Percentiles rank a stretch among this genome's conserved stretches.
These are phyloP conservation scores for Candida vartiovaarae DNA, from an alignment of 805 yeast species.

Conservation along the genomic window DNA sequence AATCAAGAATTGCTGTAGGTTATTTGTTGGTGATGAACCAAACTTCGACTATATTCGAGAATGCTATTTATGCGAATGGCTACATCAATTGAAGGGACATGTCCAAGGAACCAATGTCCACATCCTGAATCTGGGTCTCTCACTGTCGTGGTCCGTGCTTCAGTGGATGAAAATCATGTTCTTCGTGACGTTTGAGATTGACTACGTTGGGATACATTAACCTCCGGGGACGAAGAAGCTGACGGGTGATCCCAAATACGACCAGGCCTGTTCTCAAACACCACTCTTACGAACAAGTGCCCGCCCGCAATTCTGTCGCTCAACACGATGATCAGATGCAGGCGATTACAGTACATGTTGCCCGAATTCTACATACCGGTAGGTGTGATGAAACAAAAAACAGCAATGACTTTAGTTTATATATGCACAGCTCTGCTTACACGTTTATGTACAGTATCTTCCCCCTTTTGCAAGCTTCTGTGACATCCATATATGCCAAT, in stretches of 20 bases:
- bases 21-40: slow-evolving; percentile 40
- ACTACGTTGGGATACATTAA: slow-evolving; percentile 43
- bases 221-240: slow-evolving; percentile 33
- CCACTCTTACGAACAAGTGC: no score
- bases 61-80: slow-evolving; percentile 42
- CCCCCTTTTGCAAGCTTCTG: neutral
- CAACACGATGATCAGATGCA: no score
- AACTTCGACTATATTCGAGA: slow-evolving; percentile 36
- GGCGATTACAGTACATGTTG: no score
- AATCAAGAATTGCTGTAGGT: slow-evolving; percentile 25
- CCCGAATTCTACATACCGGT: no score
- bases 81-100: slow-evolving; percentile 42
- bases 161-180: slow-evolving; percentile 39
- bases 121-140: slow-evolving; percentile 43
- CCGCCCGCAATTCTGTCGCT: no score
- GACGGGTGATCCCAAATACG: slow-evolving; percentile 38
- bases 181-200: slow-evolving; percentile 37
- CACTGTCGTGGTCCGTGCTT: slow-evolving; percentile 44
- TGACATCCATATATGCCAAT: neutral
- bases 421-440: no score
- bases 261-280: no score
- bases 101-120: slow-evolving; percentile 44
- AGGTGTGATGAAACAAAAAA: no score
- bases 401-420: no score
- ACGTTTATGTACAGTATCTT: neutral